These are phyloP conservation scores for Dichotomopilus funicola DNA, from an alignment of 2,329 filamentous ascomycete species.

Conservation along the genomic window DNA sequence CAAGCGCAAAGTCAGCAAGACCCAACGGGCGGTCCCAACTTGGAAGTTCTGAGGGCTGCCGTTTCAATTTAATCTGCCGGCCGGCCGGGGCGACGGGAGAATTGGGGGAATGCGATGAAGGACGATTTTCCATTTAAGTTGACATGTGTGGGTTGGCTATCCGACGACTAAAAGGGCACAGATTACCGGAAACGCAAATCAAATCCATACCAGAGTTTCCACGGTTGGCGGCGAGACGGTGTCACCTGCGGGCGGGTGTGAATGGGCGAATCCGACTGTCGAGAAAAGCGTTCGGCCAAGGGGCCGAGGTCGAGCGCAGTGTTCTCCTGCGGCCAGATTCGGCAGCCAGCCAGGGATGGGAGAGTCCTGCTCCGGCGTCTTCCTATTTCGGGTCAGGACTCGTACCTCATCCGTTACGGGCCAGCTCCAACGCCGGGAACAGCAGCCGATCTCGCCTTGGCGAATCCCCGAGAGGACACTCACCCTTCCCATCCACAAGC, in stretches of 20 bases:
- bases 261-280: no score
- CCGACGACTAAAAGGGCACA: no score
- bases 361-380: constrained; percentile 7
- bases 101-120: background rate
- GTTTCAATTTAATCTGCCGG: constrained; percentile 17
- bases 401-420: constrained; percentile 3
- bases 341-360: constrained; percentile 12
- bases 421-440: background rate
- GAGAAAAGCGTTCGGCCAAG: background rate
- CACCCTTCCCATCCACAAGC: background rate
- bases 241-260: no score
- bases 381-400: constrained; percentile 8
- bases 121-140: background rate
- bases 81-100: background rate
- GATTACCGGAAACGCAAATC: no score
- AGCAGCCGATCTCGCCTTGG: constrained; percentile 10
- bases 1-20: background rate
- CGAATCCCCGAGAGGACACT: background rate
- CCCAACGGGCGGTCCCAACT: background rate
- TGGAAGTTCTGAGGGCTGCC: constrained; percentile 3
- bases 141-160: background rate
- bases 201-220: no score
- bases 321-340: constrained; percentile 13
- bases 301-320: background rate
- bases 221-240: no score